Evolutionary conservation across 257 asterid species (phyloP).

Genomic region (Solanum chilense): DNA sequence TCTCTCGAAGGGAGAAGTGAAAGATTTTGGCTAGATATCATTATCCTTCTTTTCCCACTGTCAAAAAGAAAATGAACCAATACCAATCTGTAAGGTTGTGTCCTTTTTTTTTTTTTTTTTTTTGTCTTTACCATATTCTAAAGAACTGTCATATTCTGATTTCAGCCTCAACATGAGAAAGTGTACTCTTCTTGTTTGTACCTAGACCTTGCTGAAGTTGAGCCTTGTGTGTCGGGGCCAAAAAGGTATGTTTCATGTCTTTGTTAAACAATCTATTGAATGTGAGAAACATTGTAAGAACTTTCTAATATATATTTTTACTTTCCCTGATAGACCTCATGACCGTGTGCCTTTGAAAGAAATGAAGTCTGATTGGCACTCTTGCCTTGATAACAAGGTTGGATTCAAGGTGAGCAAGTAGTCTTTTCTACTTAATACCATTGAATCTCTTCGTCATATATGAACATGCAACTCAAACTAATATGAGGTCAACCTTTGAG

Average conservation of each 20-base stretch:
- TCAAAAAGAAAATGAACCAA: not conserved
- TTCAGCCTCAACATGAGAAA: constrained; percentile 85
- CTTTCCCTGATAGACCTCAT: constrained; percentile 61
- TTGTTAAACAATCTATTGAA: not conserved
- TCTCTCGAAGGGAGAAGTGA: not conserved
- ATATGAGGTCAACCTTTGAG: not conserved
- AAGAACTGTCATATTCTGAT: not conserved
- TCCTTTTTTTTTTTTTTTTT: not conserved
- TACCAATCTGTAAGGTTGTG: not conserved
- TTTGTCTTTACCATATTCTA: not conserved
- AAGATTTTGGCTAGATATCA: not conserved
- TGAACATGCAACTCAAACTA: not conserved
- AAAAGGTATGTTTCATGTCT: constrained; percentile 42
- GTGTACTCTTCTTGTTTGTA: constrained; percentile 62
- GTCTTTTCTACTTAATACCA: not conserved
- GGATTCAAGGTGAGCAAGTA: constrained; percentile 76
- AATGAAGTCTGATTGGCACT: constrained; percentile 90
- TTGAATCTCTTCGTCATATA: not conserved
- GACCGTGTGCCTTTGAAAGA: constrained; percentile 82
- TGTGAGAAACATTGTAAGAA: not conserved
- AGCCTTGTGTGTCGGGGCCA: constrained; percentile 90
- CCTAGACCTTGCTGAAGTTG: constrained; percentile 63
- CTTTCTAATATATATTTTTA: not conserved
- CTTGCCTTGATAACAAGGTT: constrained; percentile 81
- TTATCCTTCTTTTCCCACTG: not conserved